Percentiles rank a stretch among this genome's conserved stretches.
phyloP scores from a whole-genome alignment of 2,329 filamentous ascomycete genomes.

The Arthrobotrys sphaeroides region DNA sequence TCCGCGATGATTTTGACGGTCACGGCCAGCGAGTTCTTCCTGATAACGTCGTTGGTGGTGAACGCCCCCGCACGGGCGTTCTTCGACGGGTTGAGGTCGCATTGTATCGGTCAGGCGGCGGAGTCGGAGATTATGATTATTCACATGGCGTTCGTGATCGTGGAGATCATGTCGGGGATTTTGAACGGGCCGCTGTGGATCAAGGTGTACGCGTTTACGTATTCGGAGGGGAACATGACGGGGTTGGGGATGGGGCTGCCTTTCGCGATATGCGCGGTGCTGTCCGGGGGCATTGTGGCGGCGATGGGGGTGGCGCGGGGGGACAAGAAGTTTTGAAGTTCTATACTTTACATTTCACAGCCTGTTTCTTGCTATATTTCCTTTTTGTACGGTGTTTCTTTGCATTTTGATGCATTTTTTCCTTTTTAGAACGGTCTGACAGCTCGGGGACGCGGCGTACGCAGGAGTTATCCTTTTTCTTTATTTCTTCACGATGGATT shows the following conservation, averaged over 20 bases:
- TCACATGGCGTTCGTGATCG: constrained; percentile 48
- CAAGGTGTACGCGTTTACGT: constrained; percentile 46
- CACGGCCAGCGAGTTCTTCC: constrained; percentile 15
- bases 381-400: not conserved
- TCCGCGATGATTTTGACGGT: constrained; percentile 26
- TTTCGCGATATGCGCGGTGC: constrained; percentile 38
- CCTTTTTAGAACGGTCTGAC: not conserved
- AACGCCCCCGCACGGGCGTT: constrained; percentile 39
- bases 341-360: not conserved
- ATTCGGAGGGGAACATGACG: constrained; percentile 43
- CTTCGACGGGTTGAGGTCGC: constrained; percentile 40
- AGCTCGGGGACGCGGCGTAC: too few relatives aligned
- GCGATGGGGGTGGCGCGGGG: constrained; percentile 31
- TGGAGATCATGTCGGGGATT: constrained; percentile 47
- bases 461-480: too few relatives aligned
- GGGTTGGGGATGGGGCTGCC: constrained; percentile 48
- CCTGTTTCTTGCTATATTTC: not conserved
- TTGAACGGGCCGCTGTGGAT: constrained; percentile 51
- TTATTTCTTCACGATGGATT: too few relatives aligned
- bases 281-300: constrained; percentile 18
- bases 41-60: constrained; percentile 35
- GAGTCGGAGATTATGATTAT: constrained; percentile 49
- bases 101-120: constrained; percentile 27
- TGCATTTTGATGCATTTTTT: not conserved
- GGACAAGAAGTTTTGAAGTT: not conserved